These are phyloP conservation scores for Termitomyces titanicus DNA, from an alignment of 768 basidiomycete genomes.

Conservation along the genomic window DNA sequence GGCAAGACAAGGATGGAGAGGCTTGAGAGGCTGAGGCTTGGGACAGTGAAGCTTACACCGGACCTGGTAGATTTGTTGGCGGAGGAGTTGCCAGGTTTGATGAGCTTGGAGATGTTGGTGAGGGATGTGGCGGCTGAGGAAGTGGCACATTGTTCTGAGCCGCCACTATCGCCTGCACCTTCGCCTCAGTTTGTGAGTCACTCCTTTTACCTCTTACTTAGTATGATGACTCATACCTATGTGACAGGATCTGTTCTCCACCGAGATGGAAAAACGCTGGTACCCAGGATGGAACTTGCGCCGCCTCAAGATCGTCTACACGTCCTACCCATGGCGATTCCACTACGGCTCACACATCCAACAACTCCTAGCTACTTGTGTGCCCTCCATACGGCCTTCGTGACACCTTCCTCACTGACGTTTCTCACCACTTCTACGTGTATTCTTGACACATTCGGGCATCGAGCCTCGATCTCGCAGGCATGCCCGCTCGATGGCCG, in stretches of 20 bases:
- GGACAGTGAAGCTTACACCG: conserved; percentile 38
- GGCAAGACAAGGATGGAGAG: conserved; percentile 14
- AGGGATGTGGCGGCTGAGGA: conserved; percentile 26
- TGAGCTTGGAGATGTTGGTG: conserved; percentile 35
- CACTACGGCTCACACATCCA: conserved; percentile 27
- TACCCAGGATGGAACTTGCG: conserved; percentile 31
- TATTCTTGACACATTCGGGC: no score
- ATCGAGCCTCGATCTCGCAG: no score
- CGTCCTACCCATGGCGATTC: conserved; percentile 26
- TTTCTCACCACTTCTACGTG: not conserved
- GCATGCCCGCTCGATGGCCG: not conserved
- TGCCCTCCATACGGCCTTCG: conserved; percentile 22
- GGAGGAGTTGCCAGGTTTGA: conserved; percentile 28
- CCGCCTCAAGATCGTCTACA: conserved; percentile 28
- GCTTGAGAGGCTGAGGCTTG: conserved; percentile 33
- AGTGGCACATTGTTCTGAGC: not conserved
- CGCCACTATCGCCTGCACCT: not conserved
- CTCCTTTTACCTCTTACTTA: not conserved
- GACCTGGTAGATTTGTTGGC: conserved; percentile 40
- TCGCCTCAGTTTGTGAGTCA: conserved; percentile 24
- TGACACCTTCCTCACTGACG: not conserved
- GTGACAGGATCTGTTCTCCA: conserved; percentile 29
- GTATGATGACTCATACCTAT: not conserved
- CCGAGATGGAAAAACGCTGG: conserved; percentile 27
- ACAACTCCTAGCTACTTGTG: conserved; percentile 28